Evolutionary conservation across 2,329 filamentous ascomycete species (phyloP), one percentile per base, ranked within the genome.

Genomic region (Penicillium sp.): DNA sequence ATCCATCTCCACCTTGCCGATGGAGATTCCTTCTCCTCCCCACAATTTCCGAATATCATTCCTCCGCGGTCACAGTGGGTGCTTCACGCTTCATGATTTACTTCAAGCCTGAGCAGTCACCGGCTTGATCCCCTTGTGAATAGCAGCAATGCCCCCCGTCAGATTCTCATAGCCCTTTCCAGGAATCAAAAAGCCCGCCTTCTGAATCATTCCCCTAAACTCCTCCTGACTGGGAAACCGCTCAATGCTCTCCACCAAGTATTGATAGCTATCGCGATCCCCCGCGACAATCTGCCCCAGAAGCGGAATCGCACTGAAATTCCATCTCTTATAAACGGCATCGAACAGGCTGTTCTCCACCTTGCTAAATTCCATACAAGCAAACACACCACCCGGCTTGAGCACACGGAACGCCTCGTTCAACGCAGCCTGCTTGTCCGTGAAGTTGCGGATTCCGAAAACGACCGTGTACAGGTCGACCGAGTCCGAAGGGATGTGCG

Each of bases 391-490:
- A 46, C 95, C 95, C 0, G 96, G 96, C 78, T 93, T 95, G 33
- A 99, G 83, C 1, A 98, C 92, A 6, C 95, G 87, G 78, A 89
- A 88, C 0, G 95, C 95, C 75, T 98, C 93, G 38, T 83, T 80
- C 59, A 99, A 80, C 0, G 94, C 96, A 0, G 85, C 85, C 52
- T 91, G 88, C 74, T 97, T 96, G 79, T 97, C 88, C 58, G 92
- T 95, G 80, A 99, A 99, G 79, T 99, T 99, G 55, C 95, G 86
- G 75, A 99, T 98, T 35, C 95, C 95, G 73, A 99, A 99, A 0
- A 94, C 93, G 3, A 99, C 95, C 0, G 95, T 99, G 81, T 99
- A 99, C 5, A 99, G 84, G 76, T 99, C 95, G 58, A 98, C 83
- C n/a, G 85, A 90, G 72, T 84, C 83, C 70, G 86, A 82, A 2